Base-by-base conservation (phyloP, 306 rosid genomes). In the Neltuma alba region DNA sequence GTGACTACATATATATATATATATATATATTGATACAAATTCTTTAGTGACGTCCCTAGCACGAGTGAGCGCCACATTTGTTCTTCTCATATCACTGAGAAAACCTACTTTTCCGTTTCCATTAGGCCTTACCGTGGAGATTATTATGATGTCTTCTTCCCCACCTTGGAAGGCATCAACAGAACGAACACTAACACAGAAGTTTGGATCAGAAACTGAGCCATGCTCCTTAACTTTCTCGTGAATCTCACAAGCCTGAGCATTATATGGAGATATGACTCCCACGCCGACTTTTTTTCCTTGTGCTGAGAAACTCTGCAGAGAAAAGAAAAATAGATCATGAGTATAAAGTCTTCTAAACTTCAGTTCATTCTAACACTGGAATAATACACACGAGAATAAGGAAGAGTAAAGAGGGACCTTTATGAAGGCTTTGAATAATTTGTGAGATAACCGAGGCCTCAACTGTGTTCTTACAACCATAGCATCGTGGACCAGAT, bases 131-230 rank as follows among this genome's bases (percentile, higher is more conserved):
- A 86, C 91, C 5, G 91, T 84, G 2, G 85, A 87, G 12, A 70
- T 72, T 50, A 81, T 65, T 4, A 89, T 89, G 9, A 91, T 85
- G 58, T 91, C 96, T 60, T 91, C 88, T 37, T 91, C 93, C 1
- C 91, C 90, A 1, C 93, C 93, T 89, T 89, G 96, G 80, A 91
- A 89, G 3, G 90, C 93, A 72, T 89, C 96, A 15, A 91, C 78
- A 6, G 91, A 81, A 14, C 90, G 89, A 42, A 89, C 91, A 69
- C 77, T 86, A 12, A 87, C 82, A 40, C 78, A 76, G 70, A 89
- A 91, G 20, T 57, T 50, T 1, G 79, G 2, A 28, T 79, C 69
- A 14, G 50, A 71, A 69, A 21, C 55, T 2, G 25, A 38, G 48
- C 13, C 50, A 50, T 76, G 86, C 37, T 63, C 48, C 79, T 74